Evolutionary conservation across 208 protist species (phyloP).

Genomic region (Acanthamoeba culbertsoni): DNA sequence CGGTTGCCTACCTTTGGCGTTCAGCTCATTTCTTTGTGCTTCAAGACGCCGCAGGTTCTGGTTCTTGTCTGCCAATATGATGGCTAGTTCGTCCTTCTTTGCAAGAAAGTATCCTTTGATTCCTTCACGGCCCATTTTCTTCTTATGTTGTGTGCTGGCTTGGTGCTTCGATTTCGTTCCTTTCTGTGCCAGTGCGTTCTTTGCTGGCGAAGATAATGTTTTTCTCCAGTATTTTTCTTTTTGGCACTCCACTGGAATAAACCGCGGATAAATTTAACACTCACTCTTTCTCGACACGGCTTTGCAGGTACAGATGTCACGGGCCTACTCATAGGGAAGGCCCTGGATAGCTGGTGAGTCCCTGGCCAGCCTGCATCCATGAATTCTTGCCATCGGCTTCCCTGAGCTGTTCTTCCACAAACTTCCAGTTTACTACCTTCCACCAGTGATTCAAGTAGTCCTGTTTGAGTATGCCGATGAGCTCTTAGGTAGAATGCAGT

Average conservation of each 20-base stretch:
- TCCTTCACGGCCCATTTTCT: conserved; percentile 57
- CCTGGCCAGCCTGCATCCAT: not conserved
- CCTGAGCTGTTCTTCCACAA: not conserved
- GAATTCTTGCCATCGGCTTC: not conserved
- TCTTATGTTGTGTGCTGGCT: not conserved
- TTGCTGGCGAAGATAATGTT: too few relatives aligned
- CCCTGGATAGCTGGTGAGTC: not conserved
- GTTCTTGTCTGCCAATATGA: conserved; percentile 80
- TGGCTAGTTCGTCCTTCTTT: conserved; percentile 83
- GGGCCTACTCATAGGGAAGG: too few relatives aligned
- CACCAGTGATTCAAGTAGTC: not conserved
- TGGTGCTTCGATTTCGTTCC: not conserved
- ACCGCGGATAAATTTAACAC: too few relatives aligned
- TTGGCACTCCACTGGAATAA: too few relatives aligned
- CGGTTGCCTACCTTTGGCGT: conserved; percentile 82
- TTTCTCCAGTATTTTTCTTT: too few relatives aligned
- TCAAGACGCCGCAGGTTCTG: conserved; percentile 89
- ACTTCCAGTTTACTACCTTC: not conserved
- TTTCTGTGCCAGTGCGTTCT: not conserved
- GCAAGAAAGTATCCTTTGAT: conserved; percentile 76
- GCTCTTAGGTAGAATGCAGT: not conserved
- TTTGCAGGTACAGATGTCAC: too few relatives aligned
- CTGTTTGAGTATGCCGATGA: not conserved
- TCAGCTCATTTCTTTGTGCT: conserved; percentile 92
- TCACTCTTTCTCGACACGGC: too few relatives aligned